Conservation (phyloP, 2,329 filamentous ascomycete genomes). For the Clathrospora elynae region DNA sequence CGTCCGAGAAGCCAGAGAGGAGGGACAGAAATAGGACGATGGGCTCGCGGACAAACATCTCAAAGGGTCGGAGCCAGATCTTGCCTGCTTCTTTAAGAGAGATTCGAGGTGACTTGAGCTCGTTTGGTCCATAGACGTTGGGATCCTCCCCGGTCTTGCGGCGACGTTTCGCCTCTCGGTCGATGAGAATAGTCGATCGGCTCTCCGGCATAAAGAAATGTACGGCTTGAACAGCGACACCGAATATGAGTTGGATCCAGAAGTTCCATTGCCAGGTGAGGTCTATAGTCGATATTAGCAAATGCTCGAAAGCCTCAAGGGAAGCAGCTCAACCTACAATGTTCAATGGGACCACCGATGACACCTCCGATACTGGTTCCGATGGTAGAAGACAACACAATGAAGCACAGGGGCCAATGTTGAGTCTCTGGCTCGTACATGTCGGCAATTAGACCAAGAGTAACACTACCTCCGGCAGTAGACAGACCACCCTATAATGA, state of each 20-base stretch:
- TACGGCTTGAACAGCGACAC: slow-evolving; percentile 67
- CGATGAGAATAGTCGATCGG: slow-evolving; percentile 73
- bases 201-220: slow-evolving; percentile 76
- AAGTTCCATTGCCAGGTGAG: slow-evolving; percentile 73
- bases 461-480: slow-evolving; percentile 67
- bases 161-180: slow-evolving; percentile 74
- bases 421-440: slow-evolving; percentile 63
- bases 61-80: slow-evolving; percentile 60
- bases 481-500: slow-evolving; percentile 43
- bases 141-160: slow-evolving; percentile 62
- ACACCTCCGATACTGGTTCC: slow-evolving; percentile 78
- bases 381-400: slow-evolving; percentile 58
- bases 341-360: slow-evolving; percentile 59
- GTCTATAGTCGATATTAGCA: slow-evolving; percentile 48
- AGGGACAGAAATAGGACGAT: slow-evolving; percentile 74
- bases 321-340: slow-evolving; percentile 28
- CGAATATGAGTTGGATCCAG: slow-evolving; percentile 83
- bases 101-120: slow-evolving; percentile 55
- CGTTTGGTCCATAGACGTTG: slow-evolving; percentile 74
- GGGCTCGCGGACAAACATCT: slow-evolving; percentile 73
- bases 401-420: slow-evolving; percentile 64
- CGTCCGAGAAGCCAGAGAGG: slow-evolving; percentile 74
- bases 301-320: slow-evolving; percentile 61
- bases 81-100: slow-evolving; percentile 47
- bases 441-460: slow-evolving; percentile 66